Evolutionary conservation across 306 rosid species (phyloP).

Genomic region (Canavalia ensiformis): DNA sequence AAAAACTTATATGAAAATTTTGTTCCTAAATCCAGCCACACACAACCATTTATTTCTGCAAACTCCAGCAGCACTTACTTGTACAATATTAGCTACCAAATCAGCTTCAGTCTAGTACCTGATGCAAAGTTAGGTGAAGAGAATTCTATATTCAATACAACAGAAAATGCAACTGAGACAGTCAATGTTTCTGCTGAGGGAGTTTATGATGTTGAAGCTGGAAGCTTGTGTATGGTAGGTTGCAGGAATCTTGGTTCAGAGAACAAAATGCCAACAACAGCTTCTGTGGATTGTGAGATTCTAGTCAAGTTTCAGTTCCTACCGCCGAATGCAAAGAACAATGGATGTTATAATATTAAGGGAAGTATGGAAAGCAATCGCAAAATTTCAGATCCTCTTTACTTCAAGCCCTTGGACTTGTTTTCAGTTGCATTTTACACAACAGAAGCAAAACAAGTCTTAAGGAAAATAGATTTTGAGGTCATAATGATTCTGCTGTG

Average conservation of each 20-base stretch:
- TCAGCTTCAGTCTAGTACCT: not conserved
- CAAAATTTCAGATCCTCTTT: conserved; percentile 47
- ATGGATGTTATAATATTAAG: conserved; percentile 17
- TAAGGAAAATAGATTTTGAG: conserved; percentile 56
- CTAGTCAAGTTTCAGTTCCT: conserved; percentile 54
- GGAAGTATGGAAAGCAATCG: conserved; percentile 63
- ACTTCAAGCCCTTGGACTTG: conserved; percentile 52
- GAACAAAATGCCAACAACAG: not conserved
- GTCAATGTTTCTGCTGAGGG: conserved; percentile 60
- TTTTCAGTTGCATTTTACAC: conserved; percentile 28
- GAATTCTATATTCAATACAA: conserved; percentile 2
- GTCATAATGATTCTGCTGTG: conserved; percentile 56
- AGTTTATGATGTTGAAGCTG: conserved; percentile 55
- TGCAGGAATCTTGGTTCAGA: conserved; percentile 45
- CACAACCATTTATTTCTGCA: not conserved
- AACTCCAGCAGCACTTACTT: not conserved
- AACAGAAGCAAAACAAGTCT: not conserved
- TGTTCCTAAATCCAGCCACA: not conserved
- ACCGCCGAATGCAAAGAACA: conserved; percentile 1
- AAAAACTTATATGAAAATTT: not conserved
- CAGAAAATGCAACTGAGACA: not conserved
- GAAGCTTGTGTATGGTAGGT: conserved; percentile 68
- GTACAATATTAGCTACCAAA: conserved; percentile 34
- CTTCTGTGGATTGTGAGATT: conserved; percentile 58
- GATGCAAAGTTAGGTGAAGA: not conserved